A percentile compares a stretch with the other conserved stretches of the same genome.
phyloP scores from a whole-genome alignment of 805 yeast genomes.

The Monosporozyma aquatica region DNA sequence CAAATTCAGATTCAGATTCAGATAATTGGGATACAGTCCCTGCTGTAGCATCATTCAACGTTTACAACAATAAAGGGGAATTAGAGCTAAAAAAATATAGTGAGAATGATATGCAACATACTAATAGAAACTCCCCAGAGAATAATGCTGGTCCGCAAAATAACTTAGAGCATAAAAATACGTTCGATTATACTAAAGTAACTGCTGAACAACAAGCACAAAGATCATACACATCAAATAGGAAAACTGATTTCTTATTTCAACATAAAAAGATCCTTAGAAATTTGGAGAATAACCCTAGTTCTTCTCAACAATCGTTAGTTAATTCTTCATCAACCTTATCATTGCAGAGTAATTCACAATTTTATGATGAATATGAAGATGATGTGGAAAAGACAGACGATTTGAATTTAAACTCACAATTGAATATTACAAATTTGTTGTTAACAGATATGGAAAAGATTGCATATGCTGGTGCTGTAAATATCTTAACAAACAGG shows the following conservation, averaged over 20 bases:
- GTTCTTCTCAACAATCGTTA: constrained; percentile 8
- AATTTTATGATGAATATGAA: constrained; percentile 33
- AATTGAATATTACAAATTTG: constrained; percentile 68
- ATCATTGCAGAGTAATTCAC: constrained; percentile 14
- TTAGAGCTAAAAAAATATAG: constrained; percentile 36
- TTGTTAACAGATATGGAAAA: constrained; percentile 77
- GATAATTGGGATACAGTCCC: constrained; percentile 82
- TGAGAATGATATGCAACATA: constrained; percentile 5
- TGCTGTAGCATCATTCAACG: constrained; percentile 64
- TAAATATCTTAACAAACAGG: constrained; percentile 63
- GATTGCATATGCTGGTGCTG: constrained; percentile 84
- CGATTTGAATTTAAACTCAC: constrained; percentile 35
- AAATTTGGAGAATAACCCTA: constrained; percentile 7
- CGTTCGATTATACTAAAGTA: constrained; percentile 73
- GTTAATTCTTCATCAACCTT: constrained; percentile 2
- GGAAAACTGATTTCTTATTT: constrained; percentile 48
- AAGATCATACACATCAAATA: constrained; percentile 47
- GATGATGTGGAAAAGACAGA: constrained; percentile 28
- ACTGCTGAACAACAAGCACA: constrained; percentile 81
- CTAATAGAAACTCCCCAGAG: constrained; percentile 15
- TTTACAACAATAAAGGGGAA: constrained; percentile 75
- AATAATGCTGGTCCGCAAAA: not conserved
- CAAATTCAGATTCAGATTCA: constrained; percentile 22
- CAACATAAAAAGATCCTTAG: constrained; percentile 29
- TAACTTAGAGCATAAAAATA: not conserved